Evolutionary conservation across 176 grass and related monocot genomes (phyloP).

Genomic region (Raddia distichophylla): DNA sequence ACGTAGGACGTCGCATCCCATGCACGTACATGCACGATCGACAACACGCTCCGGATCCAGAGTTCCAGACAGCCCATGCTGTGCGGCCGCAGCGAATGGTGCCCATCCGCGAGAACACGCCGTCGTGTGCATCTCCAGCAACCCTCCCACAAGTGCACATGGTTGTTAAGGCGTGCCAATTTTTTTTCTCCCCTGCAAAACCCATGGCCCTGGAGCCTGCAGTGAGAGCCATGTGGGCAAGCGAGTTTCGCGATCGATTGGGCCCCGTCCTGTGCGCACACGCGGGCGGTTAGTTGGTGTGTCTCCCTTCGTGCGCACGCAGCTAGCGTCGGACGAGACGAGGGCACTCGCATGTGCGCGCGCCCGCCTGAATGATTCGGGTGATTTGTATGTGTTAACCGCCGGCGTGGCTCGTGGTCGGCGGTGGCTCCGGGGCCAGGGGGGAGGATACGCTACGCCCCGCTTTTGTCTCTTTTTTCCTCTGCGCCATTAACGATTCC

Average conservation of each 20-base stretch:
- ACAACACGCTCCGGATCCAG: not conserved
- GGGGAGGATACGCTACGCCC: conserved; percentile 11
- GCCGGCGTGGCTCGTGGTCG: conserved; percentile 49
- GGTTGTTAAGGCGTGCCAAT: not conserved
- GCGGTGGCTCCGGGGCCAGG: conserved; percentile 11
- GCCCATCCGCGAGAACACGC: conserved; percentile 21
- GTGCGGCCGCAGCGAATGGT: not conserved
- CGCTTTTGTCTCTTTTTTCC: conserved; percentile 17
- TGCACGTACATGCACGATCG: not conserved
- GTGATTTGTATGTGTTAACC: conserved; percentile 53
- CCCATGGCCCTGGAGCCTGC: not conserved
- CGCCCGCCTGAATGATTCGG: conserved; percentile 42
- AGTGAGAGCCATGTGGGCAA: conserved; percentile 32
- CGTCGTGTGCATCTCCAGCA: not conserved
- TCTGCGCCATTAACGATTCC: conserved; percentile 51
- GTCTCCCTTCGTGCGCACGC: not conserved
- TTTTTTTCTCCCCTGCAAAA: not conserved
- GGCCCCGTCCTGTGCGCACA: not conserved
- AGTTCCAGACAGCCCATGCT: not conserved
- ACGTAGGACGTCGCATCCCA: not conserved
- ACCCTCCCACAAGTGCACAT: not conserved
- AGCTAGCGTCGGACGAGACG: conserved; percentile 30
- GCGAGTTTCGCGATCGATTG: not conserved
- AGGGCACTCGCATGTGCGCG: conserved; percentile 71
- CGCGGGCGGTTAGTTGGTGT: conserved; percentile 31